Evolutionary conservation across 176 grass and related monocot genomes (phyloP).

Genomic region (Lolium perenne): DNA sequence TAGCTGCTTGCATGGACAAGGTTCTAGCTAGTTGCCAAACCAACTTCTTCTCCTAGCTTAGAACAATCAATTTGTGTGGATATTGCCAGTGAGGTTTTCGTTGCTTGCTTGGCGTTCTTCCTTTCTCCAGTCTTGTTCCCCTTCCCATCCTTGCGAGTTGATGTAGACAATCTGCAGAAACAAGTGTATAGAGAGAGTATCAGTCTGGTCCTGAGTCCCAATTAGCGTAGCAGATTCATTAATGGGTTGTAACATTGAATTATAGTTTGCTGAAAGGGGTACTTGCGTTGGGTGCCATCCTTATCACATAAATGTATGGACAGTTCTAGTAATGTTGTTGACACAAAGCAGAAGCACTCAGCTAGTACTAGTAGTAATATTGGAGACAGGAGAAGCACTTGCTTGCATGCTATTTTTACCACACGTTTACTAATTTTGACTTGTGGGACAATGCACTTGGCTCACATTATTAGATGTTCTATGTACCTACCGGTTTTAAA

Average conservation of each 20-base stretch:
- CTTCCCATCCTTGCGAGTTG: neutral
- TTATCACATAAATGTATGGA: constrained; percentile 18
- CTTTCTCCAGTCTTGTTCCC: neutral
- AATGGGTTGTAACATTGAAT: neutral
- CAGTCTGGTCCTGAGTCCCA: neutral
- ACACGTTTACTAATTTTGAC: constrained; percentile 28
- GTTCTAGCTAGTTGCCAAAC: neutral
- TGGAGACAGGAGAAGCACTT: constrained; percentile 12
- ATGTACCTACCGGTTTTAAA: neutral
- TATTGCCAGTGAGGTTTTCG: neutral
- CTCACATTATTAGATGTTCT: constrained; percentile 36
- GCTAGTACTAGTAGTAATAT: neutral
- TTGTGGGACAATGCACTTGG: neutral
- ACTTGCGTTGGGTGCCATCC: constrained; percentile 28
- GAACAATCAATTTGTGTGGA: neutral
- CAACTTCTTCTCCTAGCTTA: constrained; percentile 6
- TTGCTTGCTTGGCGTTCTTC: neutral
- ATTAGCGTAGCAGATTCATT: neutral
- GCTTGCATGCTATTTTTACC: neutral
- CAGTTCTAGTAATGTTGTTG: neutral
- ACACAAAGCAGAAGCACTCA: constrained; percentile 9
- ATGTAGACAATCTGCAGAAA: constrained; percentile 13
- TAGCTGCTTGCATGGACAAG: neutral
- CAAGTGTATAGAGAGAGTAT: neutral
- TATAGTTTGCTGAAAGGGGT: constrained; percentile 11